These are phyloP conservation scores for Haplosporangium sp. DNA, from an alignment of 371 early-diverging fungal genomes.

Conservation along the genomic window DNA sequence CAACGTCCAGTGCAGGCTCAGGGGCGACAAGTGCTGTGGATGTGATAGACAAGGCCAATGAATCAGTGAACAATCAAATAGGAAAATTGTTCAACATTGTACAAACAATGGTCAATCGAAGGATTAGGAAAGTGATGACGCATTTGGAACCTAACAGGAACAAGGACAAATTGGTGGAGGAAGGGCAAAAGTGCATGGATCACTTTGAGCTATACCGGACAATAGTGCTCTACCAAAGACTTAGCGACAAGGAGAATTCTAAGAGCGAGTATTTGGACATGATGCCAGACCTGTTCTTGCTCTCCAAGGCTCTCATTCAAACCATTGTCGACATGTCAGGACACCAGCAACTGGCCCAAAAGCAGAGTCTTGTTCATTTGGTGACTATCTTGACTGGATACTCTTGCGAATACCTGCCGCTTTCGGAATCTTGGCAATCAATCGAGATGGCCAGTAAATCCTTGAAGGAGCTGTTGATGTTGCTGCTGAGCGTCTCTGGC, in stretches of 20 bases:
- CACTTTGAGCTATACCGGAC: conserved; percentile 43
- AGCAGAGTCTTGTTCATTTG: conserved; percentile 15
- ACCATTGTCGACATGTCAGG: not conserved
- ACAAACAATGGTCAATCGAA: conserved; percentile 8
- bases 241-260: not conserved
- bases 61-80: conserved; percentile 1
- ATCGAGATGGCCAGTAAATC: not conserved
- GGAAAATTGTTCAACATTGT: conserved; percentile 13
- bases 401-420: conserved; percentile 42
- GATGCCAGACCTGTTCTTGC: conserved; percentile 25
- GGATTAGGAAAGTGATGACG: conserved; percentile 19
- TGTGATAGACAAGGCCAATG: conserved; percentile 1
- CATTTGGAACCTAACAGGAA: not conserved
- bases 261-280: conserved; percentile 8
- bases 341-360: not conserved
- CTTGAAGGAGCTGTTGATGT: conserved; percentile 17
- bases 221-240: conserved; percentile 18
- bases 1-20: not conserved
- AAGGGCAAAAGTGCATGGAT: conserved; percentile 29
- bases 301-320: conserved; percentile 18
- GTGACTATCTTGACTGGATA: conserved; percentile 35
- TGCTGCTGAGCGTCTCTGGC: conserved; percentile 25
- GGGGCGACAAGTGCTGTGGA: too few species aligned
- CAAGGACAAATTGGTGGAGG: conserved; percentile 3
- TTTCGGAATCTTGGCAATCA: conserved; percentile 12